Evolutionary conservation across 495 filamentous ascomycete species (phyloP).

Genomic region (Penicillium fimorum): DNA sequence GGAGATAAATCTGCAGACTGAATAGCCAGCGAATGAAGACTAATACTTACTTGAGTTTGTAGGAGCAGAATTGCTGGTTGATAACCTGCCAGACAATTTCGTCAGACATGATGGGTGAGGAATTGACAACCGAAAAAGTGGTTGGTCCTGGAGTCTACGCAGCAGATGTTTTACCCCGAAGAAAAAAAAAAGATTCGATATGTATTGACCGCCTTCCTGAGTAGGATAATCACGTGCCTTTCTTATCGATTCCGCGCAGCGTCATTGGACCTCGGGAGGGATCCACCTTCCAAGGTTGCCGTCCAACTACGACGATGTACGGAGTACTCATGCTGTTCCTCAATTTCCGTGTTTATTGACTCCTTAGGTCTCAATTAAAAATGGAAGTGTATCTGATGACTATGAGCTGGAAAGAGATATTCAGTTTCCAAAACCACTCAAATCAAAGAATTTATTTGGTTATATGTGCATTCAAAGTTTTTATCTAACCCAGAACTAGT

Average conservation of each 20-base stretch:
- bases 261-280: conserved; percentile 1
- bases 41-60: conserved; percentile 80
- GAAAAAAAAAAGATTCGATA: conserved; percentile 12
- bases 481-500: too few species aligned
- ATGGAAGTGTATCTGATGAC: too few species aligned
- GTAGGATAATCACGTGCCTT: neutral
- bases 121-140: conserved; percentile 5
- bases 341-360: too few species aligned
- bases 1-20: conserved; percentile 1
- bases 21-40: conserved; percentile 2
- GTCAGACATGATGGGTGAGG: conserved; percentile 59
- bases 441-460: too few species aligned
- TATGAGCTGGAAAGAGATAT: too few species aligned
- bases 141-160: conserved; percentile 1
- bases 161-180: conserved; percentile 7
- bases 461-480: too few species aligned
- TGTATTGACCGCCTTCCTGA: conserved; percentile 2
- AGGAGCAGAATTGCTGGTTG: conserved; percentile 93
- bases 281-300: neutral
- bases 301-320: neutral
- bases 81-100: conserved; percentile 98
- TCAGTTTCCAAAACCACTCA: too few species aligned
- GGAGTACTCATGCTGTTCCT: too few species aligned
- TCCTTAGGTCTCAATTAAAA: too few species aligned
- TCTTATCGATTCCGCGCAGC: conserved; percentile 7